Evolutionary conservation across 208 protist genomes (phyloP).

Genomic region (Leishmania aethiopica): DNA sequence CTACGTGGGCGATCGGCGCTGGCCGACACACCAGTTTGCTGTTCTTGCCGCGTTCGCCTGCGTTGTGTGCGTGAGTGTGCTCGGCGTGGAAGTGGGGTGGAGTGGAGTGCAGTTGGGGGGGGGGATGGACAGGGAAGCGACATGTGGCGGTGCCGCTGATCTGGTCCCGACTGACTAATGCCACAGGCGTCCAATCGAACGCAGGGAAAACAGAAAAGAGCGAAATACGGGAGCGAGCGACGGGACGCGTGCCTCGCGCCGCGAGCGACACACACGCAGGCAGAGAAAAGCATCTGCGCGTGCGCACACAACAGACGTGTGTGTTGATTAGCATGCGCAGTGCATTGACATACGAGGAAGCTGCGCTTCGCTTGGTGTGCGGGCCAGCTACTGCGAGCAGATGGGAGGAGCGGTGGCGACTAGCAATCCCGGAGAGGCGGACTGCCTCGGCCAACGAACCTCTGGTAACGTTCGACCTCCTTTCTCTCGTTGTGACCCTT

Average conservation of each 20-base stretch:
- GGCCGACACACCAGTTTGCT: background rate
- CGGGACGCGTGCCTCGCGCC: background rate
- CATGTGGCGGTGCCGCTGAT: background rate
- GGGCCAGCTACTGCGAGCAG: background rate
- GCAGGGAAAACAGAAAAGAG: background rate
- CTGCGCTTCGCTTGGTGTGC: too few relatives aligned
- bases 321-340: background rate
- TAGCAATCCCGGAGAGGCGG: background rate
- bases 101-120: background rate
- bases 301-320: background rate
- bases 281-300: background rate
- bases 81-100: background rate
- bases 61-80: constrained; percentile 6
- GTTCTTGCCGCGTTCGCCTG: background rate
- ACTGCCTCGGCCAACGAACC: background rate
- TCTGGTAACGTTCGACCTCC: background rate
- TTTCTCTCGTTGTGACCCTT: background rate
- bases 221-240: background rate
- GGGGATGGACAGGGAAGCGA: background rate
- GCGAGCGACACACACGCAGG: background rate
- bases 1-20: background rate
- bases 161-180: background rate
- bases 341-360: background rate
- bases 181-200: background rate
- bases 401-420: background rate